These are phyloP conservation scores for Pythium diclinum DNA, from an alignment of 352 stramenopile genomes.

Conservation along the genomic window DNA sequence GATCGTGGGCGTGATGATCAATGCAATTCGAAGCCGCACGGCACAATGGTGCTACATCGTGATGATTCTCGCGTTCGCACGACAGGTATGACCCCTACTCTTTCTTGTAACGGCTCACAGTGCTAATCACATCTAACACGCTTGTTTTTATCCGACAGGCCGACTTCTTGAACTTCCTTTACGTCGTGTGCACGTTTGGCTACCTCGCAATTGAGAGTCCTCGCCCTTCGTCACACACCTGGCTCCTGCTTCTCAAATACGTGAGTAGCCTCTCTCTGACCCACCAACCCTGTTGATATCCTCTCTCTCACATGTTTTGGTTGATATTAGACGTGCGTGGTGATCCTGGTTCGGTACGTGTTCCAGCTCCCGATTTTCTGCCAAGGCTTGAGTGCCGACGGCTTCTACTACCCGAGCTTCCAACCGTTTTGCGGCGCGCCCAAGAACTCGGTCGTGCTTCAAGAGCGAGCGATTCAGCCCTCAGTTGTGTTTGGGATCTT, in stretches of 20 bases:
- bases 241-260: conserved; percentile 79
- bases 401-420: conserved; percentile 74
- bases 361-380: conserved; percentile 88
- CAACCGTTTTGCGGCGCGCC: conserved; percentile 66
- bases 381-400: conserved; percentile 45
- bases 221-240: conserved; percentile 52
- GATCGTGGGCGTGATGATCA: conserved; percentile 53
- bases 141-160: conserved; percentile 34
- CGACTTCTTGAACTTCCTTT: conserved; percentile 79
- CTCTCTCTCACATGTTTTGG: not conserved
- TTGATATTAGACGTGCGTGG: conserved; percentile 27
- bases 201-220: conserved; percentile 78
- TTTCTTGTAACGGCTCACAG: not conserved
- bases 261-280: conserved; percentile 35
- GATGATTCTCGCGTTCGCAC: conserved; percentile 69
- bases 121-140: not conserved
- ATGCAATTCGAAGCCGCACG: conserved; percentile 67
- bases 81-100: conserved; percentile 41
- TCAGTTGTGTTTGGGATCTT: conserved; percentile 82
- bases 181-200: conserved; percentile 62
- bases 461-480: conserved; percentile 67
- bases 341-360: conserved; percentile 58
- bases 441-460: conserved; percentile 29
- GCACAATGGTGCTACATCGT: conserved; percentile 55
- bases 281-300: not conserved